Evolutionary conservation across 768 basidiomycete species (phyloP).

Genomic region (Tephrocybe sp.): DNA sequence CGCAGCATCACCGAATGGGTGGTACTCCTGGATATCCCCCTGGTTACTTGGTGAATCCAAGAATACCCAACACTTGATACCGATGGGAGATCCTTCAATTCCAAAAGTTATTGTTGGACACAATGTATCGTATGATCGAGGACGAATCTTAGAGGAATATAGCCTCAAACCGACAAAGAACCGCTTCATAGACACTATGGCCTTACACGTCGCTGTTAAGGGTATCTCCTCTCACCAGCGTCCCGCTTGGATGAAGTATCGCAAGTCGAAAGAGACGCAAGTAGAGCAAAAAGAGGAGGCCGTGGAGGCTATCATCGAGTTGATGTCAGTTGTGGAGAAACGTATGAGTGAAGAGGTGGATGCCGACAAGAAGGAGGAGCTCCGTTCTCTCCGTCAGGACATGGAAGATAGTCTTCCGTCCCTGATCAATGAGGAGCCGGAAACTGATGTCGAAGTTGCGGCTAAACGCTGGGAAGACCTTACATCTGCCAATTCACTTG

Average conservation of each 20-base stretch:
- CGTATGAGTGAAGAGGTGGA: conserved; percentile 50
- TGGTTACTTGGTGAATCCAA: conserved; percentile 73
- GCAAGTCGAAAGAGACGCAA: conserved; percentile 64
- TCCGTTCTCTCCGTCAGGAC: conserved; percentile 32
- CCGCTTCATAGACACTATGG: conserved; percentile 93
- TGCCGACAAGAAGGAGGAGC: conserved; percentile 42
- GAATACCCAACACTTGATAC: conserved; percentile 67
- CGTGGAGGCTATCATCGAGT: conserved; percentile 50
- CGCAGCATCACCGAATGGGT: conserved; percentile 78
- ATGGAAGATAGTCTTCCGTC: conserved; percentile 39
- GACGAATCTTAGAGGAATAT: conserved; percentile 84
- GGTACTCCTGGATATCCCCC: conserved; percentile 97
- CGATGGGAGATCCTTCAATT: conserved; percentile 55
- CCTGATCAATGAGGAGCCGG: conserved; percentile 22
- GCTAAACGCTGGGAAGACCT: conserved; percentile 87
- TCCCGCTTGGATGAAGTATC: conserved; percentile 87
- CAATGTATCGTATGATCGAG: conserved; percentile 93
- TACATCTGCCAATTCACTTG: conserved; percentile 88
- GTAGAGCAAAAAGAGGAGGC: conserved; percentile 62
- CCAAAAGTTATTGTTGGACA: conserved; percentile 85
- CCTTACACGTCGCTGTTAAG: conserved; percentile 89
- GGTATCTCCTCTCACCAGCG: conserved; percentile 96
- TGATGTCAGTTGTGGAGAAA: conserved; percentile 43
- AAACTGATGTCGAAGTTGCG: conserved; percentile 31
- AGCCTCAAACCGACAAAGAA: conserved; percentile 60